Conservation (phyloP, 2,329 filamentous ascomycete species). For the Fusarium pseudograminearum region DNA sequence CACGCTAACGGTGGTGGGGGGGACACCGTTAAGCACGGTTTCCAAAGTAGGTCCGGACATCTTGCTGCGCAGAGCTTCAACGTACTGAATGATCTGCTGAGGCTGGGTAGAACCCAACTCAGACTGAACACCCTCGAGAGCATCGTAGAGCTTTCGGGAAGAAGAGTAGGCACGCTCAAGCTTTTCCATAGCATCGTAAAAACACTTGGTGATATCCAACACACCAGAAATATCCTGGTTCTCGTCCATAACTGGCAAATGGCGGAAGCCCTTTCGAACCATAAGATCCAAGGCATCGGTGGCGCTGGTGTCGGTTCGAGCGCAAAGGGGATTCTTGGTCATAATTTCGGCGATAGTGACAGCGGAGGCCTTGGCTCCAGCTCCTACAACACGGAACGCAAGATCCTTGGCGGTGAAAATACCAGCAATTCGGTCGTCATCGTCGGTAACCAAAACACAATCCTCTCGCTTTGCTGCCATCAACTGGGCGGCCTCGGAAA, state of each 20-base stretch:
- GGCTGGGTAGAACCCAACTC: constrained; percentile 96
- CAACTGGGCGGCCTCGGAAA: constrained; percentile 95
- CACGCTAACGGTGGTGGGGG: constrained; percentile 94
- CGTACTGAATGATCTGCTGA: constrained; percentile 98
- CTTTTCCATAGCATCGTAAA: constrained; percentile 99
- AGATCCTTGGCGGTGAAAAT: constrained; percentile 99
- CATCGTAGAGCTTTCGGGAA: constrained; percentile 97
- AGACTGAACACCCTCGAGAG: constrained; percentile 95
- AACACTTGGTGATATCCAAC: constrained; percentile 98
- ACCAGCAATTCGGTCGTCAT: constrained; percentile 96
- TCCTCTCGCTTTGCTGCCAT: constrained; percentile 99
- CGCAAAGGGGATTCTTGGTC: constrained; percentile 99
- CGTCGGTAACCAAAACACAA: constrained; percentile 96
- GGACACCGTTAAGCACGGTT: constrained; percentile 89
- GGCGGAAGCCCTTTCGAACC: constrained; percentile 97
- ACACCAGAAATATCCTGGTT: constrained; percentile 99
- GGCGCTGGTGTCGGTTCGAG: constrained; percentile 95
- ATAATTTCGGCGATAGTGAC: constrained; percentile 98
- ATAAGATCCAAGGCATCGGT: constrained; percentile 97
- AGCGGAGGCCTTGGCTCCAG: constrained; percentile 87
- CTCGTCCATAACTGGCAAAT: constrained; percentile 99
- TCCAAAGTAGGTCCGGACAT: constrained; percentile 99
- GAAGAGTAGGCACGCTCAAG: constrained; percentile 97
- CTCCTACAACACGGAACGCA: constrained; percentile 94
- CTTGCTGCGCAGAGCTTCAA: constrained; percentile 92